These are phyloP conservation scores for Rhodotorula kratochvilovae DNA, from an alignment of 768 basidiomycete species.

Conservation along the genomic window DNA sequence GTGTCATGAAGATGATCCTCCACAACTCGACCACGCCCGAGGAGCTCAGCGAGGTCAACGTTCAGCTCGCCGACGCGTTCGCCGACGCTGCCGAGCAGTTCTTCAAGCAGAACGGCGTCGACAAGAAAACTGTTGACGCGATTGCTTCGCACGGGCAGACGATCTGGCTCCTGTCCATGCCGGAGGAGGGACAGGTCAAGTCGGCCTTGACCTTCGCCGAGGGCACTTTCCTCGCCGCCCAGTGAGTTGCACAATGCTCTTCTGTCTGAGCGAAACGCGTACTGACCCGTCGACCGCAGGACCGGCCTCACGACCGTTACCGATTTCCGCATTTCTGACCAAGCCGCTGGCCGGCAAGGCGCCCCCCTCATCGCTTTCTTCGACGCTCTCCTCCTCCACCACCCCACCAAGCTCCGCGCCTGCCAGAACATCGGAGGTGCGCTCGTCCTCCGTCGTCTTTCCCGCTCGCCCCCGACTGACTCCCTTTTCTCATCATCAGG, in stretches of 20 bases:
- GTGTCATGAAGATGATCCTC: constrained; percentile 41
- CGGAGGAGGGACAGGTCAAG: constrained; percentile 38
- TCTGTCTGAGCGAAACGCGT: too few species aligned
- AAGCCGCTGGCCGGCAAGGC: constrained; percentile 25
- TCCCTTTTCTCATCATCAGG: not conserved
- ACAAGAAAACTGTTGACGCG: constrained; percentile 24
- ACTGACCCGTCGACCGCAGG: not conserved
- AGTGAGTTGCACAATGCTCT: too few species aligned
- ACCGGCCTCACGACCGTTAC: constrained; percentile 39
- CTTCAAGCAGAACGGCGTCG: constrained; percentile 3
- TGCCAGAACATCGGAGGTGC: constrained; percentile 41
- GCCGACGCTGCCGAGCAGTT: constrained; percentile 28
- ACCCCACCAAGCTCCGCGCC: constrained; percentile 38
- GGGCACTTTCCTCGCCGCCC: constrained; percentile 28
- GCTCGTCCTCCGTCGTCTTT: too few species aligned
- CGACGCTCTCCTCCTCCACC: constrained; percentile 40
- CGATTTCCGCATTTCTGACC: constrained; percentile 42
- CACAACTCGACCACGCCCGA: constrained; percentile 36
- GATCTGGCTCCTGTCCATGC: constrained; percentile 42
- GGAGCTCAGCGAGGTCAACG: constrained; percentile 40
- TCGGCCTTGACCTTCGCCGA: constrained; percentile 40
- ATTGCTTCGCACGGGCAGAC: constrained; percentile 41
- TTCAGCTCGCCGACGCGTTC: constrained; percentile 38
- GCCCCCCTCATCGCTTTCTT: constrained; percentile 42
- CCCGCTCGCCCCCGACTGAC: too few species aligned